Base-by-base conservation (phyloP, 768 basidiomycete species). In the Mycena albidolilacea region DNA sequence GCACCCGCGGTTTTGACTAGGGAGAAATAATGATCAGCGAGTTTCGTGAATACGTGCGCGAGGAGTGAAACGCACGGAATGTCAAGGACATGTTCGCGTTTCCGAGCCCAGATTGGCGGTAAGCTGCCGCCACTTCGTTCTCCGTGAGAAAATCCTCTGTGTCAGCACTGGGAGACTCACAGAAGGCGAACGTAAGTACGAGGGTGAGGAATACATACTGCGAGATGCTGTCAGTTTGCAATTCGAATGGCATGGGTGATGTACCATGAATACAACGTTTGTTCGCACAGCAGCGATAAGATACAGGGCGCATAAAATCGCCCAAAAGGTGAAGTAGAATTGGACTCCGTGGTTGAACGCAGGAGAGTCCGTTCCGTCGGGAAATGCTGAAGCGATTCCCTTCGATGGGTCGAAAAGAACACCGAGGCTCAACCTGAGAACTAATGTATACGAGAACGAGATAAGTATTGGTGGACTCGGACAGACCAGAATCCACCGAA, bases 401-500 rank as follows among this genome's bases (percentile, higher is more conserved):
- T 77, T 74, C 14, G 66, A 64, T 2, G 76, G 76, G 21, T 77
- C 76, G 41, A 67, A 69, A 0, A 77, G 19, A 14, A 70, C 64
- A 0, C 68, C 76, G 21, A 77, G 69, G 60, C 68, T 67, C 35
- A 77, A 55, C 76, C 76, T 77, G 55, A 63, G 14, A 7, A 64
- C 5, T 19, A n/a, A 30, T 9, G 30, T 1, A 37, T n/a, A 46
- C 9, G 41, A 14, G 41, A 43, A 43, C 9, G 41, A 48, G 43
- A 23, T 10, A 55, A 48, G n/a, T 11, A 43, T 23, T 10, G 41
- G 15, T 5, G 8, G 37, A 48, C 30, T 30, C 30, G 30, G 12
- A 68, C 69, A 9, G 17, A 74, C 76, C 76, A 77, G 62, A 73
- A 75, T 46, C 74, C 76, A 3, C 76, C 76, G 23, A 77, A 77